A percentile compares a stretch with the other conserved stretches of the same genome.
These are phyloP conservation scores for Aplosporella prunicola DNA, from an alignment of 2,329 filamentous ascomycete genomes.

Conservation along the genomic window DNA sequence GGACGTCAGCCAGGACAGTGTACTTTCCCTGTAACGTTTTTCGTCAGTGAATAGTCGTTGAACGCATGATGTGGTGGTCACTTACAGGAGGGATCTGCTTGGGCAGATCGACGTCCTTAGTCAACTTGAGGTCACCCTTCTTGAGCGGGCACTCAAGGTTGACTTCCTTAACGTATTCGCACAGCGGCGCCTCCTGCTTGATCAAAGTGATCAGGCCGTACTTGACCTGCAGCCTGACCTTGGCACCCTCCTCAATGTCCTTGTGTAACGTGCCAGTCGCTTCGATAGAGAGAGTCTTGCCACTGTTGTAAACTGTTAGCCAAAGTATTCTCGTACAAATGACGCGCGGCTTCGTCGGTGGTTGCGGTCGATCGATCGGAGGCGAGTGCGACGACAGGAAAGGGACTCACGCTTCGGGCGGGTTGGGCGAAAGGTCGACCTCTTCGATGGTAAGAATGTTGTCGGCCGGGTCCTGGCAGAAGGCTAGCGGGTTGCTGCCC, in stretches of 20 bases:
- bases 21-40: slow-evolving; percentile 71
- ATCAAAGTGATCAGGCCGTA: slow-evolving; percentile 89
- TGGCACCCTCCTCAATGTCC: slow-evolving; percentile 66
- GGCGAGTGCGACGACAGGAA: no score
- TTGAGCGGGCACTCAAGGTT: slow-evolving; percentile 83
- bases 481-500: slow-evolving; percentile 75
- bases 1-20: slow-evolving; percentile 78
- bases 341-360: no score
- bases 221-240: slow-evolving; percentile 77
- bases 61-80: no score
- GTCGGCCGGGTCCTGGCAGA: slow-evolving; percentile 59
- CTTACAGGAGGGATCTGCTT: slow-evolving; percentile 79
- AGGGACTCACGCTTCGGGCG: slow-evolving; percentile 70
- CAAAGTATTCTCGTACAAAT: no score
- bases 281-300: slow-evolving; percentile 65
- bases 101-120: slow-evolving; percentile 77
- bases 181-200: slow-evolving; percentile 71
- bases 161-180: slow-evolving; percentile 80
- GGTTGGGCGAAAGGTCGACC: slow-evolving; percentile 78
- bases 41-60: no score
- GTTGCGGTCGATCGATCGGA: no score
- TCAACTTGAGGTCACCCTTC: slow-evolving; percentile 62
- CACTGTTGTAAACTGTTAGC: no score
- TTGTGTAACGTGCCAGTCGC: slow-evolving; percentile 68
- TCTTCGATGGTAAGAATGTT: slow-evolving; percentile 68